phyloP scores from a whole-genome alignment of 2,329 filamentous ascomycete genomes.

The Stachybotrys chlorohalonatus region DNA sequence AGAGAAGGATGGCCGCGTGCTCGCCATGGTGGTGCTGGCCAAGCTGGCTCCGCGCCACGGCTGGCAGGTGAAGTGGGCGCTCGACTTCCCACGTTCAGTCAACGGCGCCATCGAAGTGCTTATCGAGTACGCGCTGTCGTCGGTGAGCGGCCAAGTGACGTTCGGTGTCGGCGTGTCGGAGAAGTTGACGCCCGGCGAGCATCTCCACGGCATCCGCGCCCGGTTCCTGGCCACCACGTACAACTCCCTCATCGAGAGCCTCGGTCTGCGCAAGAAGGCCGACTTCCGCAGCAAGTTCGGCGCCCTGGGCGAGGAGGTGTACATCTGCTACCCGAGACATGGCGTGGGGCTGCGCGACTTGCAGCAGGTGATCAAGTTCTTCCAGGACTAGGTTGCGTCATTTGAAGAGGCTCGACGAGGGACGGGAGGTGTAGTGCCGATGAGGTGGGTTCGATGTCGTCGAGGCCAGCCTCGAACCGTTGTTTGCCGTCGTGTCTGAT shows the following conservation, averaged over 20 bases:
- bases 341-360: constrained; percentile 76
- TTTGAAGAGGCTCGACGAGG: background rate
- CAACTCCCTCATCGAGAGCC: constrained; percentile 69
- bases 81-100: constrained; percentile 84
- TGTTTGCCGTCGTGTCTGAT: too few species aligned
- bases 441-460: too few species aligned
- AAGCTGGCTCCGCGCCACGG: constrained; percentile 73
- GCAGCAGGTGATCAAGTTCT: constrained; percentile 82
- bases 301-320: constrained; percentile 72
- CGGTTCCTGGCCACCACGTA: constrained; percentile 79
- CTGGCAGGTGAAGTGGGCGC: constrained; percentile 93
- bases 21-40: constrained; percentile 72
- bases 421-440: background rate
- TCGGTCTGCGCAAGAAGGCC: constrained; percentile 74
- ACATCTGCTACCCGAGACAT: constrained; percentile 82
- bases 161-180: constrained; percentile 78
- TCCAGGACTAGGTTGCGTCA: constrained; percentile 57
- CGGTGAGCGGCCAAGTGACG: constrained; percentile 53
- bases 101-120: constrained; percentile 80
- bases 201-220: constrained; percentile 70
- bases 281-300: constrained; percentile 91
- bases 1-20: constrained; percentile 63
- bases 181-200: constrained; percentile 68
- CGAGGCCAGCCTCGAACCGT: too few species aligned
- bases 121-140: constrained; percentile 58